Conservation (phyloP, 2,329 filamentous ascomycete genomes). For the Karstenula rhodostoma region DNA sequence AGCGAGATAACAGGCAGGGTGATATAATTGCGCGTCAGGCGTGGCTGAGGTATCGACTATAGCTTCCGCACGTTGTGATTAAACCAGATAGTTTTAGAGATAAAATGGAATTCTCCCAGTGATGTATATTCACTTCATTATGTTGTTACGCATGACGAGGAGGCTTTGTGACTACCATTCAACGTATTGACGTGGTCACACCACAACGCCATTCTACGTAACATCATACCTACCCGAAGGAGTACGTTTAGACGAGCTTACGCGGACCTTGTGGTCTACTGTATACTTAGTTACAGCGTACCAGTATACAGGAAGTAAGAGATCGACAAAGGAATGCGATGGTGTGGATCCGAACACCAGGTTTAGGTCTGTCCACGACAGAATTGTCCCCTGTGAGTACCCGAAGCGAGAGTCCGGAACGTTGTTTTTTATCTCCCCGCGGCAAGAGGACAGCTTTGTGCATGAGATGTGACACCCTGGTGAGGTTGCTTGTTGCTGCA, state of each 20-base stretch:
- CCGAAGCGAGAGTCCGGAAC: not conserved
- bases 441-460: not conserved
- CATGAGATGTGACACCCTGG: not conserved
- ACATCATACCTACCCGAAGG: constrained; percentile 32
- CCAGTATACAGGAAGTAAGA: constrained; percentile 2
- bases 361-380: not conserved
- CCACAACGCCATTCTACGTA: constrained; percentile 12
- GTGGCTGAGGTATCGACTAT: no score
- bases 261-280: constrained; percentile 28
- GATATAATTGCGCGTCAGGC: not conserved
- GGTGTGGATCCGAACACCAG: not conserved
- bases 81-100: no score
- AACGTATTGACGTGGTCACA: constrained; percentile 13
- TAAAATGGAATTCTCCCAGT: no score
- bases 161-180: not conserved
- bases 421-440: not conserved
- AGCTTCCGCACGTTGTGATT: no score
- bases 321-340: constrained; percentile 6
- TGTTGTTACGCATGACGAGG: not conserved
- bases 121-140: not conserved
- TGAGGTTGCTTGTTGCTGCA: not conserved
- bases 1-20: not conserved
- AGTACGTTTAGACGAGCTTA: constrained; percentile 36
- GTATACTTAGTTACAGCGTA: not conserved
- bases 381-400: not conserved